These are phyloP conservation scores for Peribolospora kevripleyi DNA, from an alignment of 768 basidiomycete genomes.

Conservation along the genomic window DNA sequence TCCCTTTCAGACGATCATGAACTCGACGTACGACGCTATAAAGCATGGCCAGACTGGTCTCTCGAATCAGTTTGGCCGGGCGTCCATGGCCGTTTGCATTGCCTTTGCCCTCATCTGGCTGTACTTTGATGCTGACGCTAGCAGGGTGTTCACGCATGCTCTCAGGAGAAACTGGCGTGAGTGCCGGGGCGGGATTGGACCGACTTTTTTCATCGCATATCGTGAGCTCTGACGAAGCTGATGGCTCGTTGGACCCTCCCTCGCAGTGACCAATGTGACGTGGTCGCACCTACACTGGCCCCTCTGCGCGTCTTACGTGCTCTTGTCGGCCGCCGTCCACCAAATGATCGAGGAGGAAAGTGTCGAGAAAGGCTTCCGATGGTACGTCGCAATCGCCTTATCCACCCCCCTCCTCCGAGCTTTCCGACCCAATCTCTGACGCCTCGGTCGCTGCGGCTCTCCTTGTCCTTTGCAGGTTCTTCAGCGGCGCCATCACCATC, in stretches of 20 bases:
- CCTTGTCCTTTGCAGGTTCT: constrained; percentile 11
- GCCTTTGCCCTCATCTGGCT: constrained; percentile 6
- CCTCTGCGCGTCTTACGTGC: constrained; percentile 12
- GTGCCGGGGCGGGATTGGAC: neutral
- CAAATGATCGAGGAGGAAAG: constrained; percentile 10
- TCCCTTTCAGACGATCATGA: too few relatives aligned
- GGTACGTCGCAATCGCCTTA: neutral
- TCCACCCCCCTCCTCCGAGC: too few relatives aligned
- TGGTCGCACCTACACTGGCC: constrained; percentile 14
- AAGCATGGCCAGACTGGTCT: too few relatives aligned
- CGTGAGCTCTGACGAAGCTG: neutral
- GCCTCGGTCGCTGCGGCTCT: too few relatives aligned
- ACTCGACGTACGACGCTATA: too few relatives aligned
- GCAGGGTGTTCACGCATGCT: constrained; percentile 3
- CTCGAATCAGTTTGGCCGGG: neutral
- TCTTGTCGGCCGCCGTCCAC: constrained; percentile 13
- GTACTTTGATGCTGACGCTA: constrained; percentile 2
- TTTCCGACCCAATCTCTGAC: too few relatives aligned
- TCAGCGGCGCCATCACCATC: constrained; percentile 13
- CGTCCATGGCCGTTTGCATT: constrained; percentile 4
- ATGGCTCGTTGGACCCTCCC: neutral
- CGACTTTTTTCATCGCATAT: neutral
- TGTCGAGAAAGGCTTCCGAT: constrained; percentile 5
- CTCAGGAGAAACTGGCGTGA: constrained; percentile 1
- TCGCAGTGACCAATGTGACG: constrained; percentile 2